Percentiles rank a stretch among this genome's conserved stretches.
Evolutionary conservation across 2,329 filamentous ascomycete genomes (phyloP).

Genomic region (Dothideomycetes sp.): DNA sequence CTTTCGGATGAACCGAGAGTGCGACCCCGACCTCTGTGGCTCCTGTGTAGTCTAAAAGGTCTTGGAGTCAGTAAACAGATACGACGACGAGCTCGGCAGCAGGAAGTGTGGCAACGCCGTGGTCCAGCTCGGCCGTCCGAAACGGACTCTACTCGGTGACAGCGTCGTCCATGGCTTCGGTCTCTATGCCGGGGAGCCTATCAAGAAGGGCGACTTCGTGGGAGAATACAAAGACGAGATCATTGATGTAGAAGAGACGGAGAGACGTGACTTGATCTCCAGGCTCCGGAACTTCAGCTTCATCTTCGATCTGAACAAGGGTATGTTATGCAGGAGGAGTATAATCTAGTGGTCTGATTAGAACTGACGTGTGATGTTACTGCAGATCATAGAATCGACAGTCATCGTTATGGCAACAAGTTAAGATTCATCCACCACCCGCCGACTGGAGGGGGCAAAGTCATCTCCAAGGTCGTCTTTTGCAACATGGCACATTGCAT

Average conservation of each 20-base stretch:
- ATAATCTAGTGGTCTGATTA: too few species aligned
- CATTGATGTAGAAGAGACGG: slow-evolving; percentile 59
- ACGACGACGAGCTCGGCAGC: slow-evolving; percentile 47
- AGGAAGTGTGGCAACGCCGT: slow-evolving; percentile 62
- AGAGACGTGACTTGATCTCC: slow-evolving; percentile 59
- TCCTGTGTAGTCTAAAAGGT: slow-evolving; percentile 61
- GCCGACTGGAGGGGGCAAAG: slow-evolving; percentile 26
- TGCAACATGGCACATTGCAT: slow-evolving; percentile 69
- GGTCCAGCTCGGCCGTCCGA: slow-evolving; percentile 59
- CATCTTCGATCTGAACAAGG: slow-evolving; percentile 44
- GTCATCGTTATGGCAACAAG: slow-evolving; percentile 68
- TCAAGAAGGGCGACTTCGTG: slow-evolving; percentile 61
- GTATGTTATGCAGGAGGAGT: slow-evolving; percentile 21
- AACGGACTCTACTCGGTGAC: slow-evolving; percentile 58
- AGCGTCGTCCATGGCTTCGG: slow-evolving; percentile 69
- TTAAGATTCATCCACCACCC: slow-evolving; percentile 79
- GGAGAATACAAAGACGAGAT: slow-evolving; percentile 76
- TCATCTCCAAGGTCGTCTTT: slow-evolving; percentile 58
- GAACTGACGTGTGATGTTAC: neutral
- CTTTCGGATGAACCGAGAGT: slow-evolving; percentile 64
- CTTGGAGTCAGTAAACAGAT: slow-evolving; percentile 58
- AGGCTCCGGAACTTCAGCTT: slow-evolving; percentile 55
- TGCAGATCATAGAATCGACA: slow-evolving; percentile 51
- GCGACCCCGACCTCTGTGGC: slow-evolving; percentile 66
- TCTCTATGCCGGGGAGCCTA: slow-evolving; percentile 60